Base-by-base conservation (phyloP, 306 rosid genomes). In the Fagus sylvatica region DNA sequence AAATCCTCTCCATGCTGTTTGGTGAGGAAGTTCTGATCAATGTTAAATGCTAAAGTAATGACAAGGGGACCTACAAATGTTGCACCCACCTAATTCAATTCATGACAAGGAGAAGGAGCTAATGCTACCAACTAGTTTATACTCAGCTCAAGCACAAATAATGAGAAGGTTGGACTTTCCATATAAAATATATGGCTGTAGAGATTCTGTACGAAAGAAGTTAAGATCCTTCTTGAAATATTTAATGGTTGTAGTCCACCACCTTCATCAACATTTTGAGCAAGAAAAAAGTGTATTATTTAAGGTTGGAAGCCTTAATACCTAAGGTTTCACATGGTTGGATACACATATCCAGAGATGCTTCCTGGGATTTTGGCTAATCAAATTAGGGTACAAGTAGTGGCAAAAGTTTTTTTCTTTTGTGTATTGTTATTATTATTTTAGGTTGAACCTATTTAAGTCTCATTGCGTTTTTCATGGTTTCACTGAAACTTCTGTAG, bases 81-180 rank as follows among this genome's bases (percentile, higher is more conserved):
- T 83, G 28, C 74, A 16, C 53, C 81, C 74, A 81, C 77, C 80
- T 8, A 57, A 54, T 54, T 80, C 60, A 68, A 76, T 75, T 66
- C 83, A 64, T 62, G 88, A 80, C 55, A 80, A 72, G 68, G 80
- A 61, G 68, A n/a, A 66, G 73, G 56, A 76, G 69, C 51, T 48
- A 72, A 72, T 76, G 76, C 72, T 16, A 59, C 80, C 84, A 84
- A 57, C 80, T 55, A 2, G 62, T 74, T 77, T 48, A 48, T 73
- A 34, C 55, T 5, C 13, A 70, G 39, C 37, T 72, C 61, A 37
- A 69, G 60, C 72, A 34, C n/a, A 71, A 54, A 76, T n/a, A 40
- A 28, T 34, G 55, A 22, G 17, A 10, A 16, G 30, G 36, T 28
- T 54, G 68, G 34, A 17, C 46, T 82, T 55, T 16, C 28, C 39